Percentiles rank a stretch among this genome's conserved stretches.
Conservation (phyloP, 2,329 filamentous ascomycete genomes). For the Trichoderma sp. region DNA sequence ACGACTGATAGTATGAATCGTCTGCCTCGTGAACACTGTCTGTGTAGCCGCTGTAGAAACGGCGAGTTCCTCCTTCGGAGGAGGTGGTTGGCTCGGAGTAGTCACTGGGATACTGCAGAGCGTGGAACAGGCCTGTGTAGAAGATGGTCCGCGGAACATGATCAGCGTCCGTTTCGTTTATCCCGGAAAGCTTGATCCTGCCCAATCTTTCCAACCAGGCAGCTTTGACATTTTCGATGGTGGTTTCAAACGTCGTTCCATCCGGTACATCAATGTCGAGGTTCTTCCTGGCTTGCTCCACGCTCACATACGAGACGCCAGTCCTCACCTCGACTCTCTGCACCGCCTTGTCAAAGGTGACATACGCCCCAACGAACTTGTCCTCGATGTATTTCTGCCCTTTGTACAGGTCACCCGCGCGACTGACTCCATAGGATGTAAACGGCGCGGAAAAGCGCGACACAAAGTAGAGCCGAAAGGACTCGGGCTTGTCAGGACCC, state of each 20-base stretch:
- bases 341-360: conserved; percentile 40
- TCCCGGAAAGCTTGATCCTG: conserved; percentile 47
- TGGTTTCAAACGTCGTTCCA: conserved; percentile 42
- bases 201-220: conserved; percentile 51
- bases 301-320: conserved; percentile 50
- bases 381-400: conserved; percentile 36
- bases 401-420: conserved; percentile 37
- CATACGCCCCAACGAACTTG: conserved; percentile 46
- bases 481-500: conserved; percentile 46
- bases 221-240: conserved; percentile 45
- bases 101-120: conserved; percentile 51
- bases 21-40: conserved; percentile 46
- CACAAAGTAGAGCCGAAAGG: conserved; percentile 51
- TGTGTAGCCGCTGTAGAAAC: conserved; percentile 52
- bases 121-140: conserved; percentile 51
- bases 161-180: conserved; percentile 44
- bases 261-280: conserved; percentile 48
- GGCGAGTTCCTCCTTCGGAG: conserved; percentile 32
- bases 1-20: conserved; percentile 54
- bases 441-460: conserved; percentile 51
- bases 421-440: conserved; percentile 41
- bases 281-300: conserved; percentile 51
- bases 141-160: conserved; percentile 50
- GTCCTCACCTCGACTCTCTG: conserved; percentile 48
- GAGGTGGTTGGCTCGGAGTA: conserved; percentile 48